Percentiles rank a stretch among this genome's conserved stretches.
Conservation (phyloP, 441 rosid genomes). For the Populus hybrid region DNA sequence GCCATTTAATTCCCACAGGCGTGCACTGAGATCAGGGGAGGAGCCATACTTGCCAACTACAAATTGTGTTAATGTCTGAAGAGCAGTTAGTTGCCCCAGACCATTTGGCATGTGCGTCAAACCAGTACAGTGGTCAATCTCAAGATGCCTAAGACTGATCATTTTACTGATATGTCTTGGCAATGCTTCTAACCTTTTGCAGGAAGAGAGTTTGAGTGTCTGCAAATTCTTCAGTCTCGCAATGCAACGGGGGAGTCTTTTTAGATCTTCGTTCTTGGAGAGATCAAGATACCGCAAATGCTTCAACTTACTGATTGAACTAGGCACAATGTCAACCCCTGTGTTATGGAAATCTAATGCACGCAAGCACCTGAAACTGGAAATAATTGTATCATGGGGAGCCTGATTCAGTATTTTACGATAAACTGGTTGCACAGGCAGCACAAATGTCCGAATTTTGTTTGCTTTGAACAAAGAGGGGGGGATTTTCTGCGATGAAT, state of each 20-base stretch:
- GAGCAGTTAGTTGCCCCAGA: not conserved
- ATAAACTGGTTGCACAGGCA: slow-evolving; percentile 7
- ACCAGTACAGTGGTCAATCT: slow-evolving; percentile 10
- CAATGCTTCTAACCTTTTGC: slow-evolving; percentile 12
- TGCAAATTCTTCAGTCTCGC: slow-evolving; percentile 17
- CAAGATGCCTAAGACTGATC: slow-evolving; percentile 13
- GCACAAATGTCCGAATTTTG: slow-evolving; percentile 18
- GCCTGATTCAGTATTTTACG: not conserved
- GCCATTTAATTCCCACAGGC: not conserved
- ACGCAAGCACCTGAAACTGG: slow-evolving; percentile 19
- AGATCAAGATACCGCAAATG: slow-evolving; percentile 18
- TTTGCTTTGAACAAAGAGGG: too few species aligned
- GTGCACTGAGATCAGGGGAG: not conserved
- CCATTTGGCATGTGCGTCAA: slow-evolving; percentile 6
- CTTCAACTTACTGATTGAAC: slow-evolving; percentile 5
- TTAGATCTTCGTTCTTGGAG: slow-evolving; percentile 15
- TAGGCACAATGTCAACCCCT: slow-evolving; percentile 5
- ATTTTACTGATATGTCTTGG: slow-evolving; percentile 6
- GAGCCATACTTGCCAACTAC: not conserved
- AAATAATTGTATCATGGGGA: slow-evolving; percentile 2
- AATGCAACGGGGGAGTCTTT: slow-evolving; percentile 14
- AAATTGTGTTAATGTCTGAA: slow-evolving; percentile 21
- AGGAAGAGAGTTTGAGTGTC: slow-evolving; percentile 18
- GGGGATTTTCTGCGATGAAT: too few species aligned
- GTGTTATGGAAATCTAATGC: slow-evolving; percentile 17